A percentile compares a stretch with the other conserved stretches of the same genome.
phyloP scores from a whole-genome alignment of 2,329 filamentous ascomycete species.

The Exutisphaerella laricina region DNA sequence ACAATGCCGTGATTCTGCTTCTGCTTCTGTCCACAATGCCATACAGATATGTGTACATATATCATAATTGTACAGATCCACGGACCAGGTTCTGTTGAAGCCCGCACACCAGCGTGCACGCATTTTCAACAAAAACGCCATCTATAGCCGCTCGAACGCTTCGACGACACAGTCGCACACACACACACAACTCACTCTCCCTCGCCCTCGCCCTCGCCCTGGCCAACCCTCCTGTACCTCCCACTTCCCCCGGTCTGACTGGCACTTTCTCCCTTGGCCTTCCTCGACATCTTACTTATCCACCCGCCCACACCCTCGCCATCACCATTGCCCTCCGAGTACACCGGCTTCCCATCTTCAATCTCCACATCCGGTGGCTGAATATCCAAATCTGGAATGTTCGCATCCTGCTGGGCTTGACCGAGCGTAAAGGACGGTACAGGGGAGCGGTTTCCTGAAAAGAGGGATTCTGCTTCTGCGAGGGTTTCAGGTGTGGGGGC shows the following conservation, averaged over 20 bases:
- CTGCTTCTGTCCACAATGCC: no score
- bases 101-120: no score
- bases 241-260: constrained; percentile 36
- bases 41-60: no score
- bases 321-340: constrained; percentile 33
- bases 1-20: no score
- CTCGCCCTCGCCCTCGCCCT: no score
- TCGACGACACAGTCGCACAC: no score
- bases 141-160: no score
- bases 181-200: no score
- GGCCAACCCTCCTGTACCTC: constrained; percentile 44
- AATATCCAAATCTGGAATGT: constrained; percentile 76
- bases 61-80: no score
- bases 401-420: constrained; percentile 38
- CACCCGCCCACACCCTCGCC: constrained; percentile 60
- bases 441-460: constrained; percentile 67
- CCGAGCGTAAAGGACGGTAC: constrained; percentile 66
- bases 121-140: no score
- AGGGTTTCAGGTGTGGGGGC: constrained; percentile 72
- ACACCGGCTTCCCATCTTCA: constrained; percentile 46
- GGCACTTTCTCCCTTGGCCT: constrained; percentile 42
- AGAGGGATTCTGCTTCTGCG: constrained; percentile 75
- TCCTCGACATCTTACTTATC: constrained; percentile 61
- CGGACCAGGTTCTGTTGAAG: no score
- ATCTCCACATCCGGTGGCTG: constrained; percentile 63